Base-by-base conservation (phyloP, 2,329 filamentous ascomycete genomes). In the Akanthomyces muscarius region DNA sequence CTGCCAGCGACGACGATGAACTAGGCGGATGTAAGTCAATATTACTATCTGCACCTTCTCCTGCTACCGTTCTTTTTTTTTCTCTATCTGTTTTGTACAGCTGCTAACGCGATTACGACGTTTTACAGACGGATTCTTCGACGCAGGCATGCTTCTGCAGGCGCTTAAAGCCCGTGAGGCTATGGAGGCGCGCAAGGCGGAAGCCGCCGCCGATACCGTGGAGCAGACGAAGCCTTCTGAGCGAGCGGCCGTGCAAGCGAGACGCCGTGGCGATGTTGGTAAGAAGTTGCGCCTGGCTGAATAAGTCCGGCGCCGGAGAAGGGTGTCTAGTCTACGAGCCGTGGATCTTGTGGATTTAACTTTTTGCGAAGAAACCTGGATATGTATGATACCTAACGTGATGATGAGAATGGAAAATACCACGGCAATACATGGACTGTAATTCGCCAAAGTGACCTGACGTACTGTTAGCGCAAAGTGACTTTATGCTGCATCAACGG, bases 61-160 rank as follows among this genome's bases (percentile, higher is more conserved):
- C 45, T 4, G 7, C 13, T 59, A 51, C 62, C 55, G 36, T 59
- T 51, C 47, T 41, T 67, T 66, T 48, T 66, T 58, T 52, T 47
- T 42, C 1, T 14, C 21, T 18, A 30, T 52, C 25, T 18, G 28
- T 5, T 5, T 28, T 59, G 38, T 44, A 23, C 72, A n/a, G 45
- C 28, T 66, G 69, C 77, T 75, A 69, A 75, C 64, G 45, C 67
- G 11, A 58, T 55, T 8, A 14, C 21, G 18, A 44, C 28, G 4
- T 25, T 62, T 57, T 65, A n/a, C 72, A 97, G 93, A 97, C 80
- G 94, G 94, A 38, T 97, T 98, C 81, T 98, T 98, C 77, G 94
- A 98, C 73, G 92, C 94, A 0, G 94, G 94, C 16, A 96, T 97
- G 92, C 84, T 97, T 5, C 81, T 95, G 28, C 91, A 96, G 74